Base-by-base conservation (phyloP, 306 rosid genomes). In the Boehmeria nivea region DNA sequence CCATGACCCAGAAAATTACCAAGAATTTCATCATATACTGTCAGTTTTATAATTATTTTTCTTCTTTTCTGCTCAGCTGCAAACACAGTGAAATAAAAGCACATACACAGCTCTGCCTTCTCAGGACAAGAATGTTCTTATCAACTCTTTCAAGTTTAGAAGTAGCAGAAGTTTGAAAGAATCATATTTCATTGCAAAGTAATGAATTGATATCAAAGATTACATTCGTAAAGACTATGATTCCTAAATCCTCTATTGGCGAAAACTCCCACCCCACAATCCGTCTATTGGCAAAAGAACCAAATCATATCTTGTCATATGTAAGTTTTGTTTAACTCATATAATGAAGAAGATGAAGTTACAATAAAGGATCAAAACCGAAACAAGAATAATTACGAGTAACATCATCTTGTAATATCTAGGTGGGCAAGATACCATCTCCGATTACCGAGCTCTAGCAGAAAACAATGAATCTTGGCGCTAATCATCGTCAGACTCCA, bases 401-500 rank as follows among this genome's bases (percentile, higher is more conserved):
- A 15, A 43, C 17, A 53, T n/a, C n/a, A n/a, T n/a, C n/a, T n/a
- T n/a, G n/a, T n/a, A n/a, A n/a, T n/a, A n/a, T n/a, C n/a, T n/a
- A n/a, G n/a, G n/a, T n/a, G n/a, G n/a, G n/a, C n/a, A 63, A 49
- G 51, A 43, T 25, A 67, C 48, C 60, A 55, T 72, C 70, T 40
- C 68, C 44, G 51, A 17, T 36, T 10, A 36, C 43, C 31, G 37
- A 24, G 4, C 48, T 23, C 27, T 0, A 15, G 5, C 34, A 42
- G 31, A 23, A 15, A 28, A 16, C 16, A 23, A 34, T 2, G 25
- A 2, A 13, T 24, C 14, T 33, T 13, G 8, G 14, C 6, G 17
- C 74, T 80, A 61, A 14, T 79, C 89, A 31, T 81, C 88, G 26
- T 82, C 87, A 43, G 94, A 59, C 44, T 75, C 79, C 64, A 72